Evolutionary conservation across 1,284 basidiomycete species (phyloP).

Genomic region (Fistulina hepatica): DNA sequence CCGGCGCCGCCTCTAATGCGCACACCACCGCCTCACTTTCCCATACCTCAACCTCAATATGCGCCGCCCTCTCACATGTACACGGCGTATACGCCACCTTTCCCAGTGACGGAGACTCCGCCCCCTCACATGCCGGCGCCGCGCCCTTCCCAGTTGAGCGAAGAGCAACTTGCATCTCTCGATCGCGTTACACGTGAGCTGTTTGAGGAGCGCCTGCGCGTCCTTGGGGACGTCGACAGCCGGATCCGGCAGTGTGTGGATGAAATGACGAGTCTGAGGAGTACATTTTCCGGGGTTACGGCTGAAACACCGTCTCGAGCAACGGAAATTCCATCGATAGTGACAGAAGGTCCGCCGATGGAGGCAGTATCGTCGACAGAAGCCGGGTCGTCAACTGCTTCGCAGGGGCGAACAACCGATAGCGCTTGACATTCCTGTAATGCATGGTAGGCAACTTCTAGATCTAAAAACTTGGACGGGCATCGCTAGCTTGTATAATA

Average conservation of each 20-base stretch:
- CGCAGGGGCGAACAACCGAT: no score
- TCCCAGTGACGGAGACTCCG: constrained; percentile 5
- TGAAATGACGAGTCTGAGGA: constrained; percentile 66
- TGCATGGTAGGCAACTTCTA: no score
- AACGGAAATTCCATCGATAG: no score
- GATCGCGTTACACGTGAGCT: constrained; percentile 63
- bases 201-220: constrained; percentile 70
- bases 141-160: constrained; percentile 41
- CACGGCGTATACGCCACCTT: constrained; percentile 5
- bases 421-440: no score
- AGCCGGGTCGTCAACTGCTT: no score
- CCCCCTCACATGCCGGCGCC: constrained; percentile 20
- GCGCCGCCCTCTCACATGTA: constrained; percentile 5
- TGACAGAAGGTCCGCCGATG: no score
- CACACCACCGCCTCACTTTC: constrained; percentile 1
- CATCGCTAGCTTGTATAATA: no score
- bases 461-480: no score
- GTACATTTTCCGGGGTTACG: constrained; percentile 41
- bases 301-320: constrained; percentile 4
- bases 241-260: constrained; percentile 62
- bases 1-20: neutral
- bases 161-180: constrained; percentile 47
- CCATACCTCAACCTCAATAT: constrained; percentile 5
- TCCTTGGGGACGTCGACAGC: constrained; percentile 65
- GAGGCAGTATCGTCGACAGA: no score